Evolutionary conservation across 345 rosid species (phyloP), one percentile per base, ranked within the genome.

Genomic region (Bruguiera parviflora): DNA sequence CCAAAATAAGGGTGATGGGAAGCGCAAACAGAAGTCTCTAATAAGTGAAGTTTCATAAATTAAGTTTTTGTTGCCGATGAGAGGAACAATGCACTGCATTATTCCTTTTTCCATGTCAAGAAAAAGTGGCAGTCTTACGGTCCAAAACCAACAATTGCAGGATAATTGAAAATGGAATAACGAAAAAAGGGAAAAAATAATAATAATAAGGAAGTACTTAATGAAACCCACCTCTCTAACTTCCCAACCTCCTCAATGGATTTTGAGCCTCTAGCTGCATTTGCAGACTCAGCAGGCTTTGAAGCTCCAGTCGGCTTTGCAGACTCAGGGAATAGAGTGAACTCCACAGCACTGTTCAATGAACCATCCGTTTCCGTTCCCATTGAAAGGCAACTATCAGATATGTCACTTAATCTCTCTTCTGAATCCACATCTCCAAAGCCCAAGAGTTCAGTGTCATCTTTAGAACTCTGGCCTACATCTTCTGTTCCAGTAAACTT

Each of bases 341-440:
- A 80, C 78, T 92, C 98, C 66, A 88, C 91, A 13, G 81, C 81
- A 77, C 92, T 90, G 69, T 78, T 47, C 57, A 87, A 59, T 5
- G 97, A 90, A 55, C 87, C 89, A 78, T 95, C 99, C 58, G 98
- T 88, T 80, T 95, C 97, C 19, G 94, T 84, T 70, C 92, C 97
- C 92, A 92, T 87, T 16, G 99, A 87, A 74, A 95, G 97, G 74
- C 76, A 90, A 29, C 94, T 79, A 69, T 92, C 98, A 46, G 99
- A 95, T 70, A 92, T 92, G 74, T 95, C 98, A 84, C 97, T 88
- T 77, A 95, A 74, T 77, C 97, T 87, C 69, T 88, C 99, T 25
- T 87, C 97, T 21, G 88, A 81, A 81, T 87, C 87, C 49, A 73
- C 97, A 76, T 84, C 88, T 47, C 77, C 89, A 64, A 94, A 86